A percentile compares a stretch with the other conserved stretches of the same genome.
These are phyloP conservation scores for Vaccinium darrowii DNA, from an alignment of 148 eudicot genomes.

Conservation along the genomic window DNA sequence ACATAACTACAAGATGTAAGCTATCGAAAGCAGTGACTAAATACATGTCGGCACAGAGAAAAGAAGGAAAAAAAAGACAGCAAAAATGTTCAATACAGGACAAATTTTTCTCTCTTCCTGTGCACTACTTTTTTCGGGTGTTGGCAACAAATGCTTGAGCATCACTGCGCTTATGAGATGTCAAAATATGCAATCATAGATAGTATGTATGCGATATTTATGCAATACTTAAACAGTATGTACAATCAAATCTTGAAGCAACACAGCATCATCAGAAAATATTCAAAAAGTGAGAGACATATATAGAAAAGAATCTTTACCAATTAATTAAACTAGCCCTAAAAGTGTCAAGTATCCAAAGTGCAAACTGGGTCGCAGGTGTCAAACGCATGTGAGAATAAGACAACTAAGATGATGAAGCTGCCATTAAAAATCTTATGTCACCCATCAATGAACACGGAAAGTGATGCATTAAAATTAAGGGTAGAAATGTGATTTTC, in stretches of 20 bases:
- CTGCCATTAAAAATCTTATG: neutral
- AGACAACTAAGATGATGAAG: constrained; percentile 3
- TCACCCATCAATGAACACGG: neutral
- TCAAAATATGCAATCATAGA: neutral
- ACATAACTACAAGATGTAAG: neutral
- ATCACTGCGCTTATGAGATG: neutral
- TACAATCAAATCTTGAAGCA: neutral
- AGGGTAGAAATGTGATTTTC: too few species aligned
- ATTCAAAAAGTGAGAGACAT: neutral
- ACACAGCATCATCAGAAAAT: neutral
- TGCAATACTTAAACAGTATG: neutral
- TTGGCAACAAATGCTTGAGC: neutral
- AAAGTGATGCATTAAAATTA: too few species aligned
- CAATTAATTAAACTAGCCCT: neutral
- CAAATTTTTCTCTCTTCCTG: neutral
- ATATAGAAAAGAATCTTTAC: neutral
- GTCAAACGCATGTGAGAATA: neutral
- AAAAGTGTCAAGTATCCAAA: neutral
- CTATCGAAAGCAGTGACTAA: neutral
- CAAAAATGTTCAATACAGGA: neutral
- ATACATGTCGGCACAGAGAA: neutral
- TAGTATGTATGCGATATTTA: neutral
- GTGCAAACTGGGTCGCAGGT: neutral
- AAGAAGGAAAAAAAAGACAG: neutral
- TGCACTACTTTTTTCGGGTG: neutral